Evolutionary conservation across 225 moss, liverwort and hornwort species (phyloP), one percentile per base, ranked within the genome.

Genomic region (Physcomitrellopsis africana): DNA sequence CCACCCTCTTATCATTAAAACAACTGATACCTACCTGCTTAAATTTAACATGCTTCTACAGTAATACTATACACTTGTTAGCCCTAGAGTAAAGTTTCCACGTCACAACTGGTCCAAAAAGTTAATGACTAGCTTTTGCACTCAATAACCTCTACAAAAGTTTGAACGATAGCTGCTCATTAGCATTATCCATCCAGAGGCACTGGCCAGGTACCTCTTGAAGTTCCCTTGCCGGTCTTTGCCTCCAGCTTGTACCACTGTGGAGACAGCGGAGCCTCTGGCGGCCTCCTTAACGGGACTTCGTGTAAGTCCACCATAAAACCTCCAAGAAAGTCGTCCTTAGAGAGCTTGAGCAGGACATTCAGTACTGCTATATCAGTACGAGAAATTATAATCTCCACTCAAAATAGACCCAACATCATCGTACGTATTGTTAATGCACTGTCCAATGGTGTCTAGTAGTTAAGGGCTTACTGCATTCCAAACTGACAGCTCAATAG

Each of bases 211-310:
- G 12, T 83, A 99, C 97, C 97, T 86, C 89, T 65, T 0, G 93
- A 93, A 37, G 79, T 82, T 0, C 91, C 82, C 78, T 93, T 93
- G 0, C 93, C 93, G 14, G 86, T 86, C 65, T 94, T 93, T 20
- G 91, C 87, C 61, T 94, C 94, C 45, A 99, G 72, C 63, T 84
- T 93, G 47, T 99, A 99, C 97, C 97, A 99, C 67, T 92, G 84
- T 6, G 97, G 93, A 14, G 91, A 85, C 7, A 99, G 68, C 19
- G 94, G 91, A 44, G 84, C 89, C 42, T 99, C 91, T 0, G 94
- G 97, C 16, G 97, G 97, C 61, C 89, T 93, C 11, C 97, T 77
- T 0, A 77, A 80, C 0, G 94, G 97, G 14, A 99, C 90, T 63
- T 89, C 97, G 9, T 81, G 73, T 5, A 94, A 71, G 18, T 90